A percentile compares a stretch with the other conserved stretches of the same genome.
Conservation (phyloP, 352 stramenopile species). For the Pythium aquatile region DNA sequence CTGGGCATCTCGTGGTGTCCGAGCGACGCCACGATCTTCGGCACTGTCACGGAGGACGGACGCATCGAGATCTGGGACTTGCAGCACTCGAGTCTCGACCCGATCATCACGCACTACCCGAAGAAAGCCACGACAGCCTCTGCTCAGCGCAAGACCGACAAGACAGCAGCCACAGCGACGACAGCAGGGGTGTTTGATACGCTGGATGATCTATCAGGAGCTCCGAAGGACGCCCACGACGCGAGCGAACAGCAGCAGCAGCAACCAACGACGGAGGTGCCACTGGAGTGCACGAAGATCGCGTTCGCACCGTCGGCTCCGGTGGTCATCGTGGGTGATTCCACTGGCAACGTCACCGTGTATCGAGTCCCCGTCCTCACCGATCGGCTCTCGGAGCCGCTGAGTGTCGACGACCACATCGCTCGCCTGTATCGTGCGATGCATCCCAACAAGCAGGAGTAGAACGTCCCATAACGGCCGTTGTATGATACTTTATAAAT, state of each 20-base stretch:
- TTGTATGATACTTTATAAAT: background rate
- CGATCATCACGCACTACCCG: constrained; percentile 73
- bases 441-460: constrained; percentile 55
- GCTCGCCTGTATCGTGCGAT: constrained; percentile 49
- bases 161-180: constrained; percentile 14
- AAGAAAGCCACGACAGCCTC: constrained; percentile 43
- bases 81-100: constrained; percentile 79
- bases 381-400: constrained; percentile 19
- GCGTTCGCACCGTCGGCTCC: constrained; percentile 68
- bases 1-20: constrained; percentile 88
- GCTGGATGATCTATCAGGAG: constrained; percentile 8
- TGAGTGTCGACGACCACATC: constrained; percentile 52
- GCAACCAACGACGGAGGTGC: constrained; percentile 30
- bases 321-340: constrained; percentile 76
- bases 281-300: constrained; percentile 66
- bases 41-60: constrained; percentile 85
- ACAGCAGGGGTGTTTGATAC: constrained; percentile 6
- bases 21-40: constrained; percentile 79
- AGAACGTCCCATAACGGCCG: background rate
- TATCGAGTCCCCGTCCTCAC: constrained; percentile 59
- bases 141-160: constrained; percentile 13
- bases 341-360: constrained; percentile 68
- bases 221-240: background rate
- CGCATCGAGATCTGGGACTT: constrained; percentile 92
- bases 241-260: background rate